Conservation (phyloP, 176 grass and related monocot species). For the Oryza glumipatula region DNA sequence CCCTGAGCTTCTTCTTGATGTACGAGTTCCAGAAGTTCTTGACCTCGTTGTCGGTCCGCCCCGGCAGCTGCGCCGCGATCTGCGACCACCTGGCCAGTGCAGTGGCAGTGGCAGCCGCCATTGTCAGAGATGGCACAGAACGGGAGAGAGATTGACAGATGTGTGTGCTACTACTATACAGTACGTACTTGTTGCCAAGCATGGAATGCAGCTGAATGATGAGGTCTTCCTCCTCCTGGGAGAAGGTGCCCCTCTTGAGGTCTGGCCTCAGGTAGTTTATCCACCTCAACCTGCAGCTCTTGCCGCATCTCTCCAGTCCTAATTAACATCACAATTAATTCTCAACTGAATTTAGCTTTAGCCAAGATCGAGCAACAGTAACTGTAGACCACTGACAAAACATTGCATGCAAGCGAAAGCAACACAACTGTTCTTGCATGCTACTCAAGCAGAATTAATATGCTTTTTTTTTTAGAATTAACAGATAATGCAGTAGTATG, state of each 20-base stretch:
- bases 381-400: neutral
- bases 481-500: no score
- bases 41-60: conserved; percentile 94
- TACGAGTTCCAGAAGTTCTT: conserved; percentile 99
- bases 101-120: neutral
- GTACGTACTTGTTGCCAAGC: conserved; percentile 68
- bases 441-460: neutral
- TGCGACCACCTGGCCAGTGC: conserved; percentile 65
- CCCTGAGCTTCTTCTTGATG: conserved; percentile 73
- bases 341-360: neutral
- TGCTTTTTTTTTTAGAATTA: no score
- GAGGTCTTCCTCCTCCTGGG: conserved; percentile 75
- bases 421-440: neutral
- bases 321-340: neutral
- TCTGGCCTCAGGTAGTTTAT: conserved; percentile 90
- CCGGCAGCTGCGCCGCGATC: conserved; percentile 82
- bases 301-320: conserved; percentile 81
- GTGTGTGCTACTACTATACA: no score
- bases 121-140: neutral
- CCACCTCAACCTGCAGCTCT: conserved; percentile 83
- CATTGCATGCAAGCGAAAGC: neutral
- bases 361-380: no score
- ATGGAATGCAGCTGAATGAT: conserved; percentile 76
- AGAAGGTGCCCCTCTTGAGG: conserved; percentile 78
- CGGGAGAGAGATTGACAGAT: no score